A percentile compares a stretch with the other conserved stretches of the same genome.
phyloP scores from a whole-genome alignment of 768 basidiomycete genomes.

The Suillus lakei region DNA sequence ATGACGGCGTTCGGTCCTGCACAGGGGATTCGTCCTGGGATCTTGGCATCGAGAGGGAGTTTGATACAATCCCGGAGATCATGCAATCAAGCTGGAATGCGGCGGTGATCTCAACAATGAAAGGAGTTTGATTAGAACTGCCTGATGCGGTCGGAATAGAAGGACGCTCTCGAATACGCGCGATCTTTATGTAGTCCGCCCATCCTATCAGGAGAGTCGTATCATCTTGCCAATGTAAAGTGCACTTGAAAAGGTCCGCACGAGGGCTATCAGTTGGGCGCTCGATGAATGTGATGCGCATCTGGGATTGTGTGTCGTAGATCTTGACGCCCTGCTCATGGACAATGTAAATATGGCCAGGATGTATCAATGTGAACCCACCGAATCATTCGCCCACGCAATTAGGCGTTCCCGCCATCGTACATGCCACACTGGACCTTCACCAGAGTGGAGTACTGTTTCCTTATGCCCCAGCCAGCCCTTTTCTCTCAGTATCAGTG shows the following conservation, averaged over 20 bases:
- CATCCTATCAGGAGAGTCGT: constrained; percentile 89
- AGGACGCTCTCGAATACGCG: constrained; percentile 70
- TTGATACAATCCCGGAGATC: constrained; percentile 89
- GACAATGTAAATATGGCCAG: constrained; percentile 5
- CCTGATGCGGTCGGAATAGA: constrained; percentile 46
- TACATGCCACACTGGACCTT: constrained; percentile 94
- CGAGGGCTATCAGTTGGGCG: constrained; percentile 82
- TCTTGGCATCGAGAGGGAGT: constrained; percentile 49
- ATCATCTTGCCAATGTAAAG: constrained; percentile 91
- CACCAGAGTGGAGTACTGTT: constrained; percentile 77
- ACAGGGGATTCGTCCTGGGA: constrained; percentile 24
- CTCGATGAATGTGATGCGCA: constrained; percentile 85
- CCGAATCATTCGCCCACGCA: constrained; percentile 95
- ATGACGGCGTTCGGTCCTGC: constrained; percentile 49
- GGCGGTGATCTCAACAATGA: constrained; percentile 86
- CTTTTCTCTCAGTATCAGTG: constrained; percentile 87
- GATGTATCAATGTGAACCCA: constrained; percentile 42
- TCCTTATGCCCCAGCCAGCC: constrained; percentile 97
- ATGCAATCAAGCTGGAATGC: constrained; percentile 95
- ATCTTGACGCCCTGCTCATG: constrained; percentile 85
- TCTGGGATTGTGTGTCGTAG: constrained; percentile 80
- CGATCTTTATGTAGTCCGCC: constrained; percentile 94
- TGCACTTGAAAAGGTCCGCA: constrained; percentile 94
- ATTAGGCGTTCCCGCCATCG: constrained; percentile 87
- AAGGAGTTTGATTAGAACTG: constrained; percentile 55